Percentiles rank a stretch among this genome's conserved stretches.
Evolutionary conservation across 371 early-diverging fungal genomes (phyloP).

Genomic region (Mucor saturninus): DNA sequence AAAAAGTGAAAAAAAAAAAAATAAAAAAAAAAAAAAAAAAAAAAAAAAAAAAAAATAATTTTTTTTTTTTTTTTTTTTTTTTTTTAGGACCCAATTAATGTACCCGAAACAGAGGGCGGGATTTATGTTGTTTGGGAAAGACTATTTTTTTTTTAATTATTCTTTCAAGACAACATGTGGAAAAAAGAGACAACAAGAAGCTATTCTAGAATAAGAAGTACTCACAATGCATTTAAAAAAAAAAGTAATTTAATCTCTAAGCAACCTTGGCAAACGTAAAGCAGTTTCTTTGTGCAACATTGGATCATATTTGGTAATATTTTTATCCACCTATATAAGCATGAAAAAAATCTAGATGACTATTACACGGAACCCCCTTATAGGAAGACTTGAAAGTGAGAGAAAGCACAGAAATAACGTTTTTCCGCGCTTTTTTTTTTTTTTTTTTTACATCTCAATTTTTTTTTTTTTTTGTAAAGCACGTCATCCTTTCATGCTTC

Average conservation of each 20-base stretch:
- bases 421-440: background rate
- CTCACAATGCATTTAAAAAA: background rate
- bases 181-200: background rate
- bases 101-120: slow-evolving; percentile 31
- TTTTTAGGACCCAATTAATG: slow-evolving; percentile 27
- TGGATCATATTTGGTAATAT: background rate
- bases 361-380: slow-evolving; percentile 4
- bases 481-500: slow-evolving; percentile 9
- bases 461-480: slow-evolving; percentile 1
- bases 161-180: background rate
- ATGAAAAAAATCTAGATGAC: background rate
- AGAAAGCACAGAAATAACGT: slow-evolving; percentile 7
- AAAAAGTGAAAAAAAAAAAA: too few relatives aligned
- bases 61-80: too few relatives aligned
- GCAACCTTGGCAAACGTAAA: slow-evolving; percentile 1
- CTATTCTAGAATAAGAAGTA: background rate
- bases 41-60: slow-evolving; percentile 19
- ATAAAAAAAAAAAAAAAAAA: slow-evolving; percentile 9
- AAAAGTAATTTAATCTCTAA: background rate
- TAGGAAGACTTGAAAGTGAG: background rate
- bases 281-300: background rate
- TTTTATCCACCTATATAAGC: background rate
- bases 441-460: slow-evolving; percentile 7
- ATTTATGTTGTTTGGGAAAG: slow-evolving; percentile 18
- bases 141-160: background rate